Evolutionary conservation across 768 basidiomycete genomes (phyloP), one percentile per base, ranked within the genome.

Genomic region (Lentinula lateritia): DNA sequence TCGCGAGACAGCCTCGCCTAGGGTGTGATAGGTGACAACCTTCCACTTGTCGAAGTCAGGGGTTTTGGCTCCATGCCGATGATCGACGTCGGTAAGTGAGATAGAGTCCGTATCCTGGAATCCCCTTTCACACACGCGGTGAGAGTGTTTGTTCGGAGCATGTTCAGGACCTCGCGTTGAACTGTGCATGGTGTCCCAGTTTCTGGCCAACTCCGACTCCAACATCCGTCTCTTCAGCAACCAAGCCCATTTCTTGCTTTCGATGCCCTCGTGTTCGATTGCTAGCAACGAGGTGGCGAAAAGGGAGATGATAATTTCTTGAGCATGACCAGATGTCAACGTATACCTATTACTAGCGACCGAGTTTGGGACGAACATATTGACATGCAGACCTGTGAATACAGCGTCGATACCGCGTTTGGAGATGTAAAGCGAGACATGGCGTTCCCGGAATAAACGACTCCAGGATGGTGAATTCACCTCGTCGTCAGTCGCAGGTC

Each of bases 181-280:
- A 46, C 45, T 46, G 20, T 16, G 45, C 20, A 16, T 46, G 1
- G 45, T n/a, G 13, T 36, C 18, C 28, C 6, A 1, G 12, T n/a
- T 52, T 4, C 7, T n/a, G 32, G 8, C 35, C 7, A 15, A 35
- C 35, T 35, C 12, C 28, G 28, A 50, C 32, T 50, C 52, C 52
- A 57, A 1, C 52, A 28, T 8, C 43, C 52, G 52, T 50, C 53
- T 35, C 20, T 23, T 35, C 8, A 52, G 34, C 20, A 69, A 61
- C 68, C 63, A 68, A n/a, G 55, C 59, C 67, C 66, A 69, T 43
- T 60, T 66, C 60, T 67, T 68, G 16, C 38, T 50, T 32, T 61
- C 63, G 1, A 69, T 28, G 23, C 67, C 64, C 9, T 69, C 67
- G 38, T 69, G 68, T 62, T 69, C 64, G 23, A 68, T 60, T 35